Conservation (phyloP, 2,329 filamentous ascomycete species). For the Aspergillus texensis region DNA sequence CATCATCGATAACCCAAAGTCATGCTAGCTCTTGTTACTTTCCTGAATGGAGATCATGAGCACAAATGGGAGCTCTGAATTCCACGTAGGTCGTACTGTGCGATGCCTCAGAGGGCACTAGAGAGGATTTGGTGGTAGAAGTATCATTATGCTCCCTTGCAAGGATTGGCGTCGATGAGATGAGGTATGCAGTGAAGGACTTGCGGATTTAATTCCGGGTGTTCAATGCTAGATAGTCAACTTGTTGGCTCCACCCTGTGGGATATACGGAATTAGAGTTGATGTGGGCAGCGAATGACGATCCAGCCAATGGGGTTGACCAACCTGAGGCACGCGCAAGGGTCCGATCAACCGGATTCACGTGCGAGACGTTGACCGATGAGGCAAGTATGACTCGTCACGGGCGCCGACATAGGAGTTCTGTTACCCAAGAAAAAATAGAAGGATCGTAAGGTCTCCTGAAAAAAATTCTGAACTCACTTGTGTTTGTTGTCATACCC, state of each 20-base stretch:
- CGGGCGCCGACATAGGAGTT: conserved; percentile 4
- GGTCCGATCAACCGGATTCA: neutral
- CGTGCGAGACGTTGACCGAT: neutral
- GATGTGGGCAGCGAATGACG: neutral
- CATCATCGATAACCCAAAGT: neutral
- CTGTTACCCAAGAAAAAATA: neutral
- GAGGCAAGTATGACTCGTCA: conserved; percentile 2
- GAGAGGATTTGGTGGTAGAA: no score
- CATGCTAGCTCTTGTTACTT: neutral
- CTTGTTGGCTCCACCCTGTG: neutral
- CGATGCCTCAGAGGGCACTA: neutral
- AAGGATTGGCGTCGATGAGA: no score
- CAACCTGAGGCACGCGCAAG: neutral
- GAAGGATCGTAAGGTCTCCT: neutral
- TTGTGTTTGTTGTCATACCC: neutral
- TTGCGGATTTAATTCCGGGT: neutral
- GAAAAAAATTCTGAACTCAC: neutral
- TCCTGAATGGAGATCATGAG: neutral
- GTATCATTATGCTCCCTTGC: no score
- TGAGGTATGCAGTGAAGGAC: neutral
- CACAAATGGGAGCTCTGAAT: neutral
- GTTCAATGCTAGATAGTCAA: neutral
- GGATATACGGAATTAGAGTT: neutral
- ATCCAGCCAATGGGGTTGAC: neutral
- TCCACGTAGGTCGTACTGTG: neutral